phyloP scores from a whole-genome alignment of 2,329 filamentous ascomycete species.

The Neofusicoccum kwambonambiense region DNA sequence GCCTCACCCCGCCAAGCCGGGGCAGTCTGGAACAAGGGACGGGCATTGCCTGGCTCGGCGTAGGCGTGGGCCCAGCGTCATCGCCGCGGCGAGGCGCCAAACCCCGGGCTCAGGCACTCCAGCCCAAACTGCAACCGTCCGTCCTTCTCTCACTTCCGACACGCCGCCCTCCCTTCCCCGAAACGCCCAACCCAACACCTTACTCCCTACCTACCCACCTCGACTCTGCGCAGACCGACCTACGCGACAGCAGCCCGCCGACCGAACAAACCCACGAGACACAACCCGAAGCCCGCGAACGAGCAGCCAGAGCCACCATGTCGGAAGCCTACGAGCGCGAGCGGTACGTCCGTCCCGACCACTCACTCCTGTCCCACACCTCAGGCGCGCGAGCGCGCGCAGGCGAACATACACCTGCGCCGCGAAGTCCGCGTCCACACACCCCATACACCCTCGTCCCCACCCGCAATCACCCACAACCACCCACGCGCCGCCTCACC shows the following conservation, averaged over 20 bases:
- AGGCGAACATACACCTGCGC: background rate
- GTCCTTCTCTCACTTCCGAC: background rate
- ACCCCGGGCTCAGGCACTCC: background rate
- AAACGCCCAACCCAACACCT: background rate
- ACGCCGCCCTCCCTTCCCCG: background rate
- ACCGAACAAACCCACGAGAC: background rate
- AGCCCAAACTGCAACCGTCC: background rate
- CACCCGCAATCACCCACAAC: background rate
- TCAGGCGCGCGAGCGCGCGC: background rate
- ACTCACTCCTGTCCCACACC: background rate
- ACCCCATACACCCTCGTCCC: background rate
- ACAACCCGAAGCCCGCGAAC: background rate
- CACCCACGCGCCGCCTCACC: background rate
- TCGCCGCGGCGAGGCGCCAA: background rate
- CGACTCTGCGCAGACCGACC: no score
- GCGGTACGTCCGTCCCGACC: constrained; percentile 45
- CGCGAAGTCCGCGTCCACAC: background rate
- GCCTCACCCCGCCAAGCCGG: background rate
- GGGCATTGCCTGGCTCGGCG: background rate
- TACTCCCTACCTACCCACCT: background rate
- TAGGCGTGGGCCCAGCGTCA: background rate
- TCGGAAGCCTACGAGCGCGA: constrained; percentile 60
- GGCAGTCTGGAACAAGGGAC: background rate
- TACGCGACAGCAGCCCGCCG: no score
- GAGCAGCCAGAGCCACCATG: constrained; percentile 38